A percentile compares a stretch with the other conserved stretches of the same genome.
These are phyloP conservation scores for Clavispora phyllophila DNA, from an alignment of 805 yeast genomes.

Conservation along the genomic window DNA sequence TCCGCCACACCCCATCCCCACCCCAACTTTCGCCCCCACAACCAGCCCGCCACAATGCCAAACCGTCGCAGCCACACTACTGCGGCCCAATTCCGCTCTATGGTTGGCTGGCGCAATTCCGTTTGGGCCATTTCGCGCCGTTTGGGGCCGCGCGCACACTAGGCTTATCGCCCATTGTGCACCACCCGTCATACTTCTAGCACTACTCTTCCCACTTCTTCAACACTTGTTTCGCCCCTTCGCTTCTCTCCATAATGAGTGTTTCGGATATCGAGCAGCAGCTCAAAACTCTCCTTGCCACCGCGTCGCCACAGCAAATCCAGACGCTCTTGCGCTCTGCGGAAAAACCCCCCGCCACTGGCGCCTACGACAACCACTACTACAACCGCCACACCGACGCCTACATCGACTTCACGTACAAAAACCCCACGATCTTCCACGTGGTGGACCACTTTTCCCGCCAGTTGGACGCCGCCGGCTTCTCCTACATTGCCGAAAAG, in stretches of 20 bases:
- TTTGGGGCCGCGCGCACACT: neutral
- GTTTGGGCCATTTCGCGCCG: neutral
- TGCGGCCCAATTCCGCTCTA: neutral
- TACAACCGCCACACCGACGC: constrained; percentile 32
- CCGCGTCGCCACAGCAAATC: neutral
- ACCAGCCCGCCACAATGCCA: too few species aligned
- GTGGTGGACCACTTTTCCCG: constrained; percentile 51
- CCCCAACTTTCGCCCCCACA: neutral
- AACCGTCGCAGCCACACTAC: too few species aligned
- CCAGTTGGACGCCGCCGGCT: constrained; percentile 54
- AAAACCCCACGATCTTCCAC: constrained; percentile 72
- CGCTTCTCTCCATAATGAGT: neutral
- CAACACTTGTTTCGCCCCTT: neutral
- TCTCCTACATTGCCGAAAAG: constrained; percentile 60
- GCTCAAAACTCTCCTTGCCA: neutral
- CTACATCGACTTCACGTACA: constrained; percentile 67
- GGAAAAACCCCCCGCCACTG: neutral
- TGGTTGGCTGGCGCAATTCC: neutral
- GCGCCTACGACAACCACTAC: constrained; percentile 15
- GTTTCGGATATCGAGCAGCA: neutral
- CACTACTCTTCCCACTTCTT: neutral
- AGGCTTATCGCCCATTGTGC: neutral
- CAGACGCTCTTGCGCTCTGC: neutral
- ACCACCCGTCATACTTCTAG: neutral
- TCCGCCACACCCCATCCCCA: too few species aligned